A percentile compares a stretch with the other conserved stretches of the same genome.
Conservation (phyloP, 805 yeast genomes). For the Teunomyces gatunensis region DNA sequence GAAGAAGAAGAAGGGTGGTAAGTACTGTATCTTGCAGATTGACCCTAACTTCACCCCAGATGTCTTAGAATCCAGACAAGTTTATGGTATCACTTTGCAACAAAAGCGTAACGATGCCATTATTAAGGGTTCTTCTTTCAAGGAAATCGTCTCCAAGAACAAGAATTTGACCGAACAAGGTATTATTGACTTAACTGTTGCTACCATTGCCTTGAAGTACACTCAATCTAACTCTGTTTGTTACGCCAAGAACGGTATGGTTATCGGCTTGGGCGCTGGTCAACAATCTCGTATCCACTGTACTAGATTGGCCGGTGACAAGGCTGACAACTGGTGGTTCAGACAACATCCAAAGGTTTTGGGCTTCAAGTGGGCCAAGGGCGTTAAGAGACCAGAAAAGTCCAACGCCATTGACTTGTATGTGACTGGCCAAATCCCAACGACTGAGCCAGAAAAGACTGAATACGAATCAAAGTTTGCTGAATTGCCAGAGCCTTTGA, state of each 20-base stretch:
- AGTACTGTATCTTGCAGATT: constrained; percentile 93
- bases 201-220: constrained; percentile 95
- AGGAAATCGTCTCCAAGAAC: constrained; percentile 86
- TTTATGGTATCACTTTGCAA: constrained; percentile 91
- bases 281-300: constrained; percentile 99
- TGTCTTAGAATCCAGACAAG: constrained; percentile 83
- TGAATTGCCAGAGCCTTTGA: constrained; percentile 77
- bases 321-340: constrained; percentile 99
- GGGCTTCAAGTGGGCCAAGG: constrained; percentile 95
- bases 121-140: constrained; percentile 84
- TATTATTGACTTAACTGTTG: constrained; percentile 88
- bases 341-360: constrained; percentile 96
- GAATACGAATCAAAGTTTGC: constrained; percentile 91
- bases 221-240: constrained; percentile 98
- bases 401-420: constrained; percentile 94
- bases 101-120: constrained; percentile 98
- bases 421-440: constrained; percentile 90
- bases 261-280: constrained; percentile 98
- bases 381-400: constrained; percentile 97
- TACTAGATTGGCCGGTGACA: constrained; percentile 98
- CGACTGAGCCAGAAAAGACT: constrained; percentile 84
- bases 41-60: constrained; percentile 93
- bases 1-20: constrained; percentile 93
- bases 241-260: constrained; percentile 99
- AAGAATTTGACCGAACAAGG: constrained; percentile 90